These are phyloP conservation scores for Vigna mungo DNA, from an alignment of 306 rosid species.

Conservation along the genomic window DNA sequence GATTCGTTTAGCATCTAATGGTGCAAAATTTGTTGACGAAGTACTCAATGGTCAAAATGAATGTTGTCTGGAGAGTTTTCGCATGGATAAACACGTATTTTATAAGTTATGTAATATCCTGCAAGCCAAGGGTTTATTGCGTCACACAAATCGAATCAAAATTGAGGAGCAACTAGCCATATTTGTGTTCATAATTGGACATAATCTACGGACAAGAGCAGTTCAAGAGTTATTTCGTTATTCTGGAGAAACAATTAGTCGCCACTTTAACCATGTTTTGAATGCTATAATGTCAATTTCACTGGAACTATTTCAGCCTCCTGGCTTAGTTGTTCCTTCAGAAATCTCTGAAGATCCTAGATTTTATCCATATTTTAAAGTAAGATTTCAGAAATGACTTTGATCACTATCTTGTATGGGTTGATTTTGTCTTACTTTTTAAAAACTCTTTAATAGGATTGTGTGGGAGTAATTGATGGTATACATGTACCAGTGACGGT, in stretches of 20 bases:
- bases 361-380: constrained; percentile 90
- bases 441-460: constrained; percentile 60
- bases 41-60: constrained; percentile 80
- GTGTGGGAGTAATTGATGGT: constrained; percentile 84
- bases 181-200: constrained; percentile 90
- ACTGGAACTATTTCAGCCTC: constrained; percentile 75
- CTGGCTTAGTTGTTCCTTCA: constrained; percentile 60
- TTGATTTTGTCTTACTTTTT: constrained; percentile 43
- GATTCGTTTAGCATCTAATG: constrained; percentile 60
- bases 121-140: constrained; percentile 84
- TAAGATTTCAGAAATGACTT: constrained; percentile 42
- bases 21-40: constrained; percentile 82
- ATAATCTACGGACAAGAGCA: constrained; percentile 83
- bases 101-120: constrained; percentile 86
- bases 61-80: constrained; percentile 73
- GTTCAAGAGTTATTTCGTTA: constrained; percentile 89
- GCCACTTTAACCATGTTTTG: constrained; percentile 89
- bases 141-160: constrained; percentile 88
- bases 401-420: constrained; percentile 29
- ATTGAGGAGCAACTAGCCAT: constrained; percentile 92
- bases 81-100: constrained; percentile 85
- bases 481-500: constrained; percentile 86
- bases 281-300: constrained; percentile 85
- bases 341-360: constrained; percentile 71
- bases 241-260: constrained; percentile 93